Base-by-base conservation (phyloP, 176 grass and related monocot genomes). In the Avena sativa region DNA sequence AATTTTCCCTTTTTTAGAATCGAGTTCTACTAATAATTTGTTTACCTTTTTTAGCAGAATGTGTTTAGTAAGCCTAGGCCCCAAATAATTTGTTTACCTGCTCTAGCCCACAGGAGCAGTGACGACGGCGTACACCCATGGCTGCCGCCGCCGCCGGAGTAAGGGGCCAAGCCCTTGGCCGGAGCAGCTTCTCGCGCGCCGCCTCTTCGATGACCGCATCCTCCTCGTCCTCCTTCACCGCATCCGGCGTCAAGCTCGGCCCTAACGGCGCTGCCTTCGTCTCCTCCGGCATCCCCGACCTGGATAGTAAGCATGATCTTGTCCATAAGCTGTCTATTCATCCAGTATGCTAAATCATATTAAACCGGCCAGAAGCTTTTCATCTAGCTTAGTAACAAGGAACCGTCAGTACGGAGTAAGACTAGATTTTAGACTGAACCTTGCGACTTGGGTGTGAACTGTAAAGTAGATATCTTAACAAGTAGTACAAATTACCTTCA, bases 201-300 rank as follows among this genome's bases (percentile, higher is more conserved):
- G 21, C 78, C 38, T 87, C 30, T 17, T 78, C 64, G 43, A 51
- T 36, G 19, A 55, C 25, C 40, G 30, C 83, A 7, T 85, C 83
- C 44, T 84, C 88, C 7, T 66, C 85, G 0, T 85, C 80, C 26
- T 65, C 86, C 3, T 30, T 47, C 20, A 70, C 86, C 7, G 7
- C 84, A 4, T 34, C 96, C 4, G 91, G 93, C 12, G 78, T 98
- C 58, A 98, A 91, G 86, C 80, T 92, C 69, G 89, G 89, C 4
- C 66, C 86, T 9, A 94, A 94, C 50, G 88, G 91, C 71, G 71
- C 87, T 46, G 79, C 88, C 20, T 94, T 93, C 57, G 74, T 95
- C 84, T 98, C 96, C 69, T 94, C 96, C 57, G 93, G 96, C 81
- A 95, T 98, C 81, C 93, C 90, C 14, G 91, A 95, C 86, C 93